phyloP scores from a whole-genome alignment of 768 basidiomycete genomes.

The Lyophyllum semitale region DNA sequence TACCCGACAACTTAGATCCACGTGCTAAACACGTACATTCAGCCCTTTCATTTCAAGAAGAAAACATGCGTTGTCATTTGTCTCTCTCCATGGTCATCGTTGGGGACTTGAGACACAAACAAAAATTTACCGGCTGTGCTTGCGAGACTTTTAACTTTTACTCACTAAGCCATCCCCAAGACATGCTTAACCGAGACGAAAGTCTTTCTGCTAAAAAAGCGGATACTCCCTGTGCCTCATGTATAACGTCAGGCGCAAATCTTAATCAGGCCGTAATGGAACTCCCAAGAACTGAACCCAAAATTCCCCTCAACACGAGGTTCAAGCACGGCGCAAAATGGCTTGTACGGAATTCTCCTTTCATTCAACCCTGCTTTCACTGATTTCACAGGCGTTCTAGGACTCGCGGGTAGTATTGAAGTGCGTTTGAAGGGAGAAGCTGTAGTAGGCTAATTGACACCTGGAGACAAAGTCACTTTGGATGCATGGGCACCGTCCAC shows the following conservation, averaged over 20 bases:
- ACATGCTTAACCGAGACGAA: too few species aligned
- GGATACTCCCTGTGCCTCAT: slow-evolving; percentile 8
- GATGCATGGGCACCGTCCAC: neutral
- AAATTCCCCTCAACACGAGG: neutral
- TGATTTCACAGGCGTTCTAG: slow-evolving; percentile 2
- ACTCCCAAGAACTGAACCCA: neutral
- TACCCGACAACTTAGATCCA: slow-evolving; percentile 8
- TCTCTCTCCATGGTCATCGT: neutral
- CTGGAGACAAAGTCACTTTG: neutral
- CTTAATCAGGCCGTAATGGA: neutral
- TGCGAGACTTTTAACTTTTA: too few species aligned
- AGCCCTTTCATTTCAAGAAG: neutral
- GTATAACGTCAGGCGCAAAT: slow-evolving; percentile 5
- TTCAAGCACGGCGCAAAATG: neutral
- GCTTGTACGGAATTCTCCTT: neutral
- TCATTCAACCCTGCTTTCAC: neutral
- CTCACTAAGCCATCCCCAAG: too few species aligned
- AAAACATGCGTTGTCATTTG: neutral
- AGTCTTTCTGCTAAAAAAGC: neutral
- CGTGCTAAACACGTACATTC: slow-evolving; percentile 7
- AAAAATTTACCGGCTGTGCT: neutral
- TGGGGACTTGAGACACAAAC: neutral
- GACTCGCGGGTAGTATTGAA: neutral
- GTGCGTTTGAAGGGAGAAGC: neutral
- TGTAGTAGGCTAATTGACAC: neutral